phyloP scores from a whole-genome alignment of 805 yeast genomes.

The Ogataea degrootiae region DNA sequence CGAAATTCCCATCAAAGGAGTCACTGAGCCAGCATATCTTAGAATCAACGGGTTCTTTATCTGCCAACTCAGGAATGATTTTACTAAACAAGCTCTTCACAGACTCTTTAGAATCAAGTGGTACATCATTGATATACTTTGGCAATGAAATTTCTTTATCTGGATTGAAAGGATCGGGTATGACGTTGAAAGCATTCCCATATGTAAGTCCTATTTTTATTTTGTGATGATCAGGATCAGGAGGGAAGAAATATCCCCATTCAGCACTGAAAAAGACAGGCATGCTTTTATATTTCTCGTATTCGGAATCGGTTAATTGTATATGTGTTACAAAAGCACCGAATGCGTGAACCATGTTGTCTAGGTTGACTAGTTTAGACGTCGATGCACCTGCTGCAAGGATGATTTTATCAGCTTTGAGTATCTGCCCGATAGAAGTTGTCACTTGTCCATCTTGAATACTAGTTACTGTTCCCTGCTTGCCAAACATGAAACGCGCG shows the following conservation, averaged over 20 bases:
- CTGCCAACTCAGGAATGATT: conserved; percentile 34
- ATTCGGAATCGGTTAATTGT: conserved; percentile 32
- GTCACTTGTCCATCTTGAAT: conserved; percentile 6
- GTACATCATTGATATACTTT: conserved; percentile 25
- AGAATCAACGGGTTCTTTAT: conserved; percentile 25
- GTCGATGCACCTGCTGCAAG: conserved; percentile 37
- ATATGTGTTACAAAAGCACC: conserved; percentile 36
- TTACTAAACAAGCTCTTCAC: conserved; percentile 24
- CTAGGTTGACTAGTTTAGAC: conserved; percentile 28
- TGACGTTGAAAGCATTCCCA: conserved; percentile 25
- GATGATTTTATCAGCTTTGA: conserved; percentile 28
- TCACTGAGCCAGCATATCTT: conserved; percentile 36
- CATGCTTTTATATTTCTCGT: conserved; percentile 29
- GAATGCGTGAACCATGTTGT: conserved; percentile 30
- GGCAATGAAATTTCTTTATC: conserved; percentile 27
- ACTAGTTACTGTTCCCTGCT: conserved; percentile 6
- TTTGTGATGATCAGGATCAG: conserved; percentile 33
- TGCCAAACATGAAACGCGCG: conserved; percentile 19
- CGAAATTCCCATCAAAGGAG: conserved; percentile 33
- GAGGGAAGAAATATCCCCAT: conserved; percentile 44
- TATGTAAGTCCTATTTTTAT: conserved; percentile 34
- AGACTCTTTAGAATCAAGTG: conserved; percentile 27
- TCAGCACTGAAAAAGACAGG: conserved; percentile 42
- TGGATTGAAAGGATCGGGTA: conserved; percentile 25
- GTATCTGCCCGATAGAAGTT: conserved; percentile 22